A percentile compares a stretch with the other conserved stretches of the same genome.
Conservation (phyloP, 2,329 filamentous ascomycete species). For the Hymenoscyphus repandus region DNA sequence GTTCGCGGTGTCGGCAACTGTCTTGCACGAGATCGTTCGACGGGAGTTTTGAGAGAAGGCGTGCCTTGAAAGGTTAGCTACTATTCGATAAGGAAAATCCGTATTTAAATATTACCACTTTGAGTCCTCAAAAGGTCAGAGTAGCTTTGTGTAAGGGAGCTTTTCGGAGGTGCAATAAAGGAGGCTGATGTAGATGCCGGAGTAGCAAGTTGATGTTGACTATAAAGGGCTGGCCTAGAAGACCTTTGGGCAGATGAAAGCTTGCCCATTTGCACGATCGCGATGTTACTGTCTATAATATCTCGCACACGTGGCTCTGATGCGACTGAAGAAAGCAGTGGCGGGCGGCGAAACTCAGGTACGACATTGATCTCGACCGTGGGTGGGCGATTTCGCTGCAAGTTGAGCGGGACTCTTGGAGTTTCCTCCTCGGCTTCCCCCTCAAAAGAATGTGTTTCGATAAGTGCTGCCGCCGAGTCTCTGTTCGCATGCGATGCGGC, state of each 20-base stretch:
- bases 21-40: conserved; percentile 13
- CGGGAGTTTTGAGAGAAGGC: conserved; percentile 16
- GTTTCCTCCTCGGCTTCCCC: conserved; percentile 15
- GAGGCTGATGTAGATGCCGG: conserved; percentile 27
- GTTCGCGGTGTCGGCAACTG: conserved; percentile 30
- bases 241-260: conserved; percentile 25
- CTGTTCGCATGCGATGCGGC: conserved; percentile 4
- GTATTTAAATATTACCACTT: conserved; percentile 13
- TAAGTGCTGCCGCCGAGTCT: conserved; percentile 5
- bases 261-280: conserved; percentile 27
- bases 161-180: conserved; percentile 6
- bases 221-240: conserved; percentile 24
- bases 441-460: background rate
- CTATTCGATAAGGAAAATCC: background rate
- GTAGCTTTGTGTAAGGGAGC: conserved; percentile 21
- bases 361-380: conserved; percentile 18
- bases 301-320: conserved; percentile 14
- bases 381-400: conserved; percentile 11
- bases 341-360: conserved; percentile 16
- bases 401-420: conserved; percentile 6
- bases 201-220: conserved; percentile 28
- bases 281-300: conserved; percentile 2
- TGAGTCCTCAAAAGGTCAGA: conserved; percentile 17
- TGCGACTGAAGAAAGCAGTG: conserved; percentile 17
- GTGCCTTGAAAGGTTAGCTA: conserved; percentile 16